A percentile compares a stretch with the other conserved stretches of the same genome.
Conservation (phyloP, 495 filamentous ascomycete species). For the Diplogelasinospora grovesii region DNA sequence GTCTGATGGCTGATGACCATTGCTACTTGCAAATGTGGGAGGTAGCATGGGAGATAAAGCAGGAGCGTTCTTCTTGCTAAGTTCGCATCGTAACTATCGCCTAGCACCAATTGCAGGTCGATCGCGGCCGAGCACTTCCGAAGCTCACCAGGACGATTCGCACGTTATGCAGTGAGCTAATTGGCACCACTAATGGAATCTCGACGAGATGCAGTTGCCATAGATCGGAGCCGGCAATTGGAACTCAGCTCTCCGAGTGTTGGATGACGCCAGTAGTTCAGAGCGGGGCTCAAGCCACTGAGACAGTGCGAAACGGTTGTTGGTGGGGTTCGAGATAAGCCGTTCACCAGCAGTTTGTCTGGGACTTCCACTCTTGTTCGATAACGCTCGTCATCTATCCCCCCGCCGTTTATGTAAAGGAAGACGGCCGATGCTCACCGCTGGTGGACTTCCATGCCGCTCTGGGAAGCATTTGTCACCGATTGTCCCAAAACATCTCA, state of each 20-base stretch:
- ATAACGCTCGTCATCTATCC: background rate
- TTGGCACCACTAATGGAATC: constrained; percentile 15
- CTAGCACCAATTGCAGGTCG: constrained; percentile 6
- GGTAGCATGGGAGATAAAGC: constrained; percentile 15
- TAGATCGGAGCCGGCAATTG: constrained; percentile 6
- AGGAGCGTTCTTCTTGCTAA: constrained; percentile 4
- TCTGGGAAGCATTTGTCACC: background rate
- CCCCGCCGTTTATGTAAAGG: no score
- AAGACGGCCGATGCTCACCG: no score
- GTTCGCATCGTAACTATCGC: background rate
- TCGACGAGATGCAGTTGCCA: constrained; percentile 11
- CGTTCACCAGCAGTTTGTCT: no score
- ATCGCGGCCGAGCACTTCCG: constrained; percentile 2
- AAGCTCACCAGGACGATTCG: constrained; percentile 3
- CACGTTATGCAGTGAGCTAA: constrained; percentile 11
- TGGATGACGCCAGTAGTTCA: constrained; percentile 9
- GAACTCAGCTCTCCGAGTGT: constrained; percentile 2
- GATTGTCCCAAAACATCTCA: background rate
- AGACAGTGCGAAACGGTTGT: constrained; percentile 4
- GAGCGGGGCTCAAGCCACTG: constrained; percentile 8
- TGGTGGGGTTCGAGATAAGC: constrained; percentile 16
- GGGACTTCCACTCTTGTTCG: background rate
- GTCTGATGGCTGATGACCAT: constrained; percentile 4
- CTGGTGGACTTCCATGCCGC: background rate
- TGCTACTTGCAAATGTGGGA: constrained; percentile 13